phyloP scores from a whole-genome alignment of 2,329 filamentous ascomycete genomes.

The Cladosporium sp. region DNA sequence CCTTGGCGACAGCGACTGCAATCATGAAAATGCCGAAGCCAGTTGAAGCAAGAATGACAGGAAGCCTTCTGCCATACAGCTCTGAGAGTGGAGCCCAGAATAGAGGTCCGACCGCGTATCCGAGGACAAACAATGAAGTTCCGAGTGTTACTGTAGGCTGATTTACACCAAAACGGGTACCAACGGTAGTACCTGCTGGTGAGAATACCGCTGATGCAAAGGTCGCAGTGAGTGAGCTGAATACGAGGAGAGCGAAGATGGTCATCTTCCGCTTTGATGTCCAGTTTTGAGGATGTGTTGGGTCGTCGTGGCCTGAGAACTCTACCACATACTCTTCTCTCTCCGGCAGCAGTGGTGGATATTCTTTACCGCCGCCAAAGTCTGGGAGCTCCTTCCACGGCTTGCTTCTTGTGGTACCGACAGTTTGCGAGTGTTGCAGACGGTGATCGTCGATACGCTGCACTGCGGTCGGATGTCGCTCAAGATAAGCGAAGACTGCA shows the following conservation, averaged over 20 bases:
- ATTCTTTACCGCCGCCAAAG: constrained; percentile 74
- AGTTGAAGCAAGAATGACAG: constrained; percentile 36
- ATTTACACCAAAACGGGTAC: constrained; percentile 44
- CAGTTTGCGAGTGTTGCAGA: constrained; percentile 70
- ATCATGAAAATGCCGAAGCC: constrained; percentile 50
- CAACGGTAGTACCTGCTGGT: constrained; percentile 45
- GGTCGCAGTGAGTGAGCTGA: constrained; percentile 70
- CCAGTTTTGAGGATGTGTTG: constrained; percentile 82
- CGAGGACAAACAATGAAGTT: constrained; percentile 42
- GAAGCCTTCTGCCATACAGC: constrained; percentile 38
- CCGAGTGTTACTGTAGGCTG: constrained; percentile 40
- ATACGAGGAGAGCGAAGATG: constrained; percentile 68
- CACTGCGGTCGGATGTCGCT: constrained; percentile 68
- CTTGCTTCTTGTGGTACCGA: constrained; percentile 50
- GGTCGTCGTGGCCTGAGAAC: constrained; percentile 81
- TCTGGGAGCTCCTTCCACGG: constrained; percentile 59
- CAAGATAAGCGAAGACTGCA: constrained; percentile 48
- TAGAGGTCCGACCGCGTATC: constrained; percentile 39
- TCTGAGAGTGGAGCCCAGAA: constrained; percentile 54
- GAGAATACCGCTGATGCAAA: constrained; percentile 52
- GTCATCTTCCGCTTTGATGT: constrained; percentile 69
- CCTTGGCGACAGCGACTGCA: constrained; percentile 42
- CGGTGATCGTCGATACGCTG: constrained; percentile 70
- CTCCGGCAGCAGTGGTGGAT: constrained; percentile 67
- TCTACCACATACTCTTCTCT: constrained; percentile 77